phyloP scores from a whole-genome alignment of 495 filamentous ascomycete species.

The Penicillium argentinense region DNA sequence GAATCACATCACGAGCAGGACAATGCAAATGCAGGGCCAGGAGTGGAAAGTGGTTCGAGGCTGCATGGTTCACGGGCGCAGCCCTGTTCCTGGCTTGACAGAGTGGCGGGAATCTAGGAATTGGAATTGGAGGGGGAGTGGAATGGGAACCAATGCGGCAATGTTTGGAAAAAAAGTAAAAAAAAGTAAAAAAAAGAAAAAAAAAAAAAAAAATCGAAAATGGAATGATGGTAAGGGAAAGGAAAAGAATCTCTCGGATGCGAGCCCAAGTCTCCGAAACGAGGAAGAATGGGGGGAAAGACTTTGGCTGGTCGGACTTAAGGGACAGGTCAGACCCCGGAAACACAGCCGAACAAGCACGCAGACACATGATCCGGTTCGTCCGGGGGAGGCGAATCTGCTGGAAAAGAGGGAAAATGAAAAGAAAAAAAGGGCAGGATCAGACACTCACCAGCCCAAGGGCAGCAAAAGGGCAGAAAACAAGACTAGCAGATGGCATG shows the following conservation, averaged over 20 bases:
- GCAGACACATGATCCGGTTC: slow-evolving; percentile 15
- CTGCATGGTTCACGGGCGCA: slow-evolving; percentile 22
- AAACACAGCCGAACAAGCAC: no score
- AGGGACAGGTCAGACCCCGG: no score
- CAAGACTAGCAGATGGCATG: slow-evolving; percentile 23
- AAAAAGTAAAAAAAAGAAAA: background rate
- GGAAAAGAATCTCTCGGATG: no score
- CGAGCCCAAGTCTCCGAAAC: no score
- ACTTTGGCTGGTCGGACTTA: no score
- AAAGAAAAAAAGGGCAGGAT: slow-evolving; percentile 4
- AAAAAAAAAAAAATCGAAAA: background rate
- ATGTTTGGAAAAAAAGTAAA: background rate
- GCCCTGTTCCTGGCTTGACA: slow-evolving; percentile 24
- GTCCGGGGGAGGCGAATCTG: slow-evolving; percentile 2
- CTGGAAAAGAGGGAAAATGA: background rate
- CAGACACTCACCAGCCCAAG: no score
- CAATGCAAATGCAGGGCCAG: slow-evolving; percentile 11
- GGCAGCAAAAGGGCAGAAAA: no score
- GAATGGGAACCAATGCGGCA: background rate
- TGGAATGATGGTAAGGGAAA: background rate
- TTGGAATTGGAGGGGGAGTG: background rate
- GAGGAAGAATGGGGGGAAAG: no score
- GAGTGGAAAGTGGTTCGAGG: slow-evolving; percentile 7
- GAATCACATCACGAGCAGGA: slow-evolving; percentile 21
- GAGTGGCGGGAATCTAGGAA: slow-evolving; percentile 25